Conservation (phyloP, 352 stramenopile genomes). For the Phytophthora foliorum region DNA sequence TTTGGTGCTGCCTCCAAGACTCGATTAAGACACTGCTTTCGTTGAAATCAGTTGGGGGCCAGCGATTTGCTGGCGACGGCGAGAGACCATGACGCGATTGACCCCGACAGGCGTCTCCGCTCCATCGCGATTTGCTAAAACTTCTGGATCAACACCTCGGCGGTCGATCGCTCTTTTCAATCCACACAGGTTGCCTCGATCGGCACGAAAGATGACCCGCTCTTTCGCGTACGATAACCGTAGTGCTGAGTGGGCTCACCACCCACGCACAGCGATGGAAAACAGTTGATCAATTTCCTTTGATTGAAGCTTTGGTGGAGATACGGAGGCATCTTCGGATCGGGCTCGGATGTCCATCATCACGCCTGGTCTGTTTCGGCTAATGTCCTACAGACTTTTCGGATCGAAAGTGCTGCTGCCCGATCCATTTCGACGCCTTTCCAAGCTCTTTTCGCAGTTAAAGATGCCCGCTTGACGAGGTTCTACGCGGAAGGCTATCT, state of each 20-base stretch:
- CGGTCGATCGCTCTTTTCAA: constrained; percentile 8
- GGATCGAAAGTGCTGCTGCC: constrained; percentile 21
- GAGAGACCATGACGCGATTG: constrained; percentile 9
- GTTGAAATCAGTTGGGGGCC: constrained; percentile 10
- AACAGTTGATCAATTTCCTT: too few relatives aligned
- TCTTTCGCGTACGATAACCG: not conserved
- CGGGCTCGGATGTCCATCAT: constrained; percentile 26
- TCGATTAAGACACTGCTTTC: constrained; percentile 23
- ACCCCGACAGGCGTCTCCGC: constrained; percentile 1
- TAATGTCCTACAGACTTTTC: not conserved
- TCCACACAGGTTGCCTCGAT: constrained; percentile 1
- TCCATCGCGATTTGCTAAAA: constrained; percentile 32
- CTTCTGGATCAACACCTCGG: constrained; percentile 9
- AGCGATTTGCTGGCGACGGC: too few relatives aligned
- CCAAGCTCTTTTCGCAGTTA: constrained; percentile 23
- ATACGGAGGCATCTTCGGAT: constrained; percentile 36
- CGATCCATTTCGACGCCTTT: constrained; percentile 33
- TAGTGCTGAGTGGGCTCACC: not conserved
- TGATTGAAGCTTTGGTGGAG: too few relatives aligned
- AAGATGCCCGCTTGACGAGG: not conserved
- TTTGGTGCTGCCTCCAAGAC: constrained; percentile 15
- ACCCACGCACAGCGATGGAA: too few relatives aligned
- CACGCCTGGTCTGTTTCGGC: constrained; percentile 15
- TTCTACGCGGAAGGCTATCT: constrained; percentile 14
- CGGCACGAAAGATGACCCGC: constrained; percentile 4